Evolutionary conservation across 495 filamentous ascomycete species (phyloP), one percentile per base, ranked within the genome.

Genomic region (Penicillium argentinense): DNA sequence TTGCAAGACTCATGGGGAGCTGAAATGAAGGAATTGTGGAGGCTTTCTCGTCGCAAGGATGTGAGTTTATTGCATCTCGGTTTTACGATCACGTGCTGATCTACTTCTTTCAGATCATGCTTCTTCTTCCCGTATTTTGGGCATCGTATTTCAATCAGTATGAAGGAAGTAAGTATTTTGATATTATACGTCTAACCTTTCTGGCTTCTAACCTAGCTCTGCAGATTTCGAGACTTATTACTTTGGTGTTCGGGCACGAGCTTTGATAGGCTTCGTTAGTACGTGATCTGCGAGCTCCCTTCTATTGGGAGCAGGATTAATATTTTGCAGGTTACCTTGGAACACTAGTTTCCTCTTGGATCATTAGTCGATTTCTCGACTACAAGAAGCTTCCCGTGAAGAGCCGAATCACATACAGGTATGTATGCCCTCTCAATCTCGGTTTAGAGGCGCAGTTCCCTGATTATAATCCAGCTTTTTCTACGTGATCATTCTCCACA

Each of bases 311-410:
- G 23, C 6, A 32, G 9, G 3, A 36, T 5, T 11, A 44, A 29
- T 22, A n/a, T n/a, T 33, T 29, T 13, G 11, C 22, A 63, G 61
- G 38, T 19, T 69, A 69, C 39, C 62, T 69, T 16, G 53, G 57
- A 8, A 62, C 39, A 21, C 57, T 71, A 16, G 12, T 69, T 3
- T 63, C 60, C 3, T 69, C 71, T 2, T 62, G 66, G 43, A 38
- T 71, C 2, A 69, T 76, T 47, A 70, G 68, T 30, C 49, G 51
- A 12, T 68, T 73, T 25, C 54, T 78, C 2, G 74, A 76, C 38
- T 78, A 67, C 13, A 59, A 63, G 26, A 45, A 56, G 0, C 24
- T 75, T 0, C 18, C 66, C 0, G 62, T 69, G 24, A 71, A 69
- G 45, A 63, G 57, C 23, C 66, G 74, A 25, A 55, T 76, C 25